Conservation (phyloP, 2,329 filamentous ascomycete species). For the Ascochyta fabae region DNA sequence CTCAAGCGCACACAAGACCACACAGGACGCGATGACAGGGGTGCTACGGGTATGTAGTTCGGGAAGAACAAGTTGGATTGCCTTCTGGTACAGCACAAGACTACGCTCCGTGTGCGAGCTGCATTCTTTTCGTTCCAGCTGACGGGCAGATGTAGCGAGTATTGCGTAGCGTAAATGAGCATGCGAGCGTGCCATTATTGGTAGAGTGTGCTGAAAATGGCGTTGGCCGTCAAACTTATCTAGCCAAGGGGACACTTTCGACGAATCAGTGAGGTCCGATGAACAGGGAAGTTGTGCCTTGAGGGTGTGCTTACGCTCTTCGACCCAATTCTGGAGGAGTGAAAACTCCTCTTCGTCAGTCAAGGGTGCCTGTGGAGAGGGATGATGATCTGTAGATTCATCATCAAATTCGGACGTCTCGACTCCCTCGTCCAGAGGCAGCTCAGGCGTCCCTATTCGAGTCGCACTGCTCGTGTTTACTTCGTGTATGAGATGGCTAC, state of each 20-base stretch:
- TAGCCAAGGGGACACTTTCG: slow-evolving; percentile 49
- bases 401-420: background rate
- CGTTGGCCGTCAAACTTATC: slow-evolving; percentile 64
- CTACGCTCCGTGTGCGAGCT: slow-evolving; percentile 56
- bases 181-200: slow-evolving; percentile 58
- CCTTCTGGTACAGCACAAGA: slow-evolving; percentile 61
- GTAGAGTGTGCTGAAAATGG: slow-evolving; percentile 60
- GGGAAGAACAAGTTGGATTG: slow-evolving; percentile 56
- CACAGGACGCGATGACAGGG: slow-evolving; percentile 56
- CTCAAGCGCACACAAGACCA: slow-evolving; percentile 57
- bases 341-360: background rate
- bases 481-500: slow-evolving; percentile 25
- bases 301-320: background rate
- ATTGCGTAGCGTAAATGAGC: slow-evolving; percentile 60
- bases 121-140: slow-evolving; percentile 60
- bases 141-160: slow-evolving; percentile 61
- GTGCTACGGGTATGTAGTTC: slow-evolving; percentile 54
- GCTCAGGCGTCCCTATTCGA: background rate
- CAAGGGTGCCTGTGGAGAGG: background rate
- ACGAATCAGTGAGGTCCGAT: background rate
- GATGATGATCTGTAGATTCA: background rate
- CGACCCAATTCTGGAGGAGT: background rate
- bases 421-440: background rate
- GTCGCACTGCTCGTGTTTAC: slow-evolving; percentile 25
- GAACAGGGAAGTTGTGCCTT: background rate